Conservation (phyloP, 2,329 filamentous ascomycete species). For the Ophiognomonia clavigignenti-juglandacearum region DNA sequence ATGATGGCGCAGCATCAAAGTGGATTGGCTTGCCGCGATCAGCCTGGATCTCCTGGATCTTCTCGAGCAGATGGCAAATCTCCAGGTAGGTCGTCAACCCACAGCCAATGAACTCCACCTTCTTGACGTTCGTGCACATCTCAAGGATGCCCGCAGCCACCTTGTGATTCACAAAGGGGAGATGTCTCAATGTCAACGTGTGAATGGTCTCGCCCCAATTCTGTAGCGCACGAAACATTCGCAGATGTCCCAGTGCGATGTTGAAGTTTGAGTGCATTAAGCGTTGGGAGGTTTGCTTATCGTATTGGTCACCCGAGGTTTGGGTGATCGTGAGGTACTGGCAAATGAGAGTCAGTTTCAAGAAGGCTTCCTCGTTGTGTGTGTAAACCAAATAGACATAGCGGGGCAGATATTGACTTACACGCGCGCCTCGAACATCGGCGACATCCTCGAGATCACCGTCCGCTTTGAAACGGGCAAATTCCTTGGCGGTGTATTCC, state of each 20-base stretch:
- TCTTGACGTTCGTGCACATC: constrained; percentile 8
- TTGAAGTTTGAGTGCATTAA: not conserved
- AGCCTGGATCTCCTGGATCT: not conserved
- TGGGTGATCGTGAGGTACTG: constrained; percentile 6
- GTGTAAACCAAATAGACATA: too few species aligned
- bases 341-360: too few species aligned
- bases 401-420: too few species aligned
- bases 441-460: too few species aligned
- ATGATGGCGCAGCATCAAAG: constrained; percentile 8
- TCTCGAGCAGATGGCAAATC: constrained; percentile 1
- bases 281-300: not conserved
- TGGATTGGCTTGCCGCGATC: not conserved
- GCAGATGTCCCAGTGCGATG: not conserved
- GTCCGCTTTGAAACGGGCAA: too few species aligned
- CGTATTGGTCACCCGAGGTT: not conserved
- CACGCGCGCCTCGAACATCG: too few species aligned
- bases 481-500: too few species aligned
- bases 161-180: constrained; percentile 4
- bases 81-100: constrained; percentile 6
- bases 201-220: not conserved
- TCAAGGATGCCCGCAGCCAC: constrained; percentile 1
- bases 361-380: too few species aligned
- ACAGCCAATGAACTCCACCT: constrained; percentile 7
- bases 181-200: constrained; percentile 2
- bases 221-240: not conserved